Percentiles rank a stretch among this genome's conserved stretches.
Evolutionary conservation across 1,284 basidiomycete species (phyloP).

Genomic region (Sanghuangporus sanghuang): DNA sequence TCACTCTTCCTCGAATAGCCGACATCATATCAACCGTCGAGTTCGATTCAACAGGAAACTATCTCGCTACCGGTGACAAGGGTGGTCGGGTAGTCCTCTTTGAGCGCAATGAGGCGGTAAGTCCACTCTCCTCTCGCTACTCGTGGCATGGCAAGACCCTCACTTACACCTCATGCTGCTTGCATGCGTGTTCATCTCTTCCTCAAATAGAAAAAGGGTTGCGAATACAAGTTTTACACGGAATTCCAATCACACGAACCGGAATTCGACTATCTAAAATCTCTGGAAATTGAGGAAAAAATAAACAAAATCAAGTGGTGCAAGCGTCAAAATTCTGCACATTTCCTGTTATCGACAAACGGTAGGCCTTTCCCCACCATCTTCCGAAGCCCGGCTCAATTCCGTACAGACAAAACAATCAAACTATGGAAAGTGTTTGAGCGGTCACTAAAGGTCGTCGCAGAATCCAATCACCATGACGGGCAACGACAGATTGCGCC

Average conservation of each 20-base stretch:
- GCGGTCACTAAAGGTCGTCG: constrained; percentile 93
- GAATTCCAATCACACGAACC: constrained; percentile 99
- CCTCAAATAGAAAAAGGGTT: constrained; percentile 86
- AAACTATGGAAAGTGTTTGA: constrained; percentile 99
- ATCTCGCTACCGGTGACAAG: constrained; percentile 99
- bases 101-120: constrained; percentile 94
- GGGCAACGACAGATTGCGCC: constrained; percentile 64
- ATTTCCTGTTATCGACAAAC: constrained; percentile 96
- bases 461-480: constrained; percentile 93
- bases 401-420: constrained; percentile 90
- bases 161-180: constrained; percentile 22
- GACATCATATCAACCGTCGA: constrained; percentile 99
- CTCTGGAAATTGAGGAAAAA: constrained; percentile 99
- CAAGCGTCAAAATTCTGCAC: constrained; percentile 94
- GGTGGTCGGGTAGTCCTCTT: constrained; percentile 98
- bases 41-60: constrained; percentile 99
- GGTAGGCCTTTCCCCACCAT: constrained; percentile 44
- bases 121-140: constrained; percentile 26
- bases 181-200: constrained; percentile 20
- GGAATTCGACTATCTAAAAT: constrained; percentile 99
- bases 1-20: constrained; percentile 47
- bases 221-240: constrained; percentile 99
- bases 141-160: not conserved
- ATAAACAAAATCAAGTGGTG: constrained; percentile 99
- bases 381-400: not conserved